Evolutionary conservation across 371 early-diverging fungal species (phyloP).

Genomic region (Rhizoclosmatium hyalinum): DNA sequence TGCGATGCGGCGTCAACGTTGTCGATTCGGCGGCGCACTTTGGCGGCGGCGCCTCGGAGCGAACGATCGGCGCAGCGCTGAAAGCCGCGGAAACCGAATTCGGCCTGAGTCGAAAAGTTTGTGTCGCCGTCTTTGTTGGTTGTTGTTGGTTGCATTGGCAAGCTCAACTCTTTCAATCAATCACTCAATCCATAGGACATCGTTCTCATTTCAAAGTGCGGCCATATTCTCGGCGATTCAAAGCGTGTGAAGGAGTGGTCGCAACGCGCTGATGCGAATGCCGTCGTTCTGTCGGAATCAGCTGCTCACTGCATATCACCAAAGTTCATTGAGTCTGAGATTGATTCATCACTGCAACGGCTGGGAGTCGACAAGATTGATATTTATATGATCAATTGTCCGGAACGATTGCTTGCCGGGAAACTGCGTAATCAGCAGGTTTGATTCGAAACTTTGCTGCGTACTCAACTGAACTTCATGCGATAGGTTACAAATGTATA

Average conservation of each 20-base stretch:
- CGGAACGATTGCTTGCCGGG: slow-evolving; percentile 75
- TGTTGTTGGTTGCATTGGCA: background rate
- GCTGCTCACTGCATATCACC: slow-evolving; percentile 71
- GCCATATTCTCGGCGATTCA: slow-evolving; percentile 54
- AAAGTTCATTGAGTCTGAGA: slow-evolving; percentile 63
- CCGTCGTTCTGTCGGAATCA: slow-evolving; percentile 18
- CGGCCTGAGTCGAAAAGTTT: slow-evolving; percentile 57
- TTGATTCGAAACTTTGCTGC: background rate
- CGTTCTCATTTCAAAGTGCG: slow-evolving; percentile 75
- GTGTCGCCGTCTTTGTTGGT: background rate
- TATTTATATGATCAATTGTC: slow-evolving; percentile 79
- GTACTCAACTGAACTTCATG: background rate
- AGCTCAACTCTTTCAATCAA: background rate
- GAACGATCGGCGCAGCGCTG: slow-evolving; percentile 65
- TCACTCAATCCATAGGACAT: slow-evolving; percentile 34
- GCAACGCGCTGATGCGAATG: slow-evolving; percentile 3
- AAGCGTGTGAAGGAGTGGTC: slow-evolving; percentile 15
- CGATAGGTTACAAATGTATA: slow-evolving; percentile 7
- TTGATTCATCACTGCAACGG: slow-evolving; percentile 66
- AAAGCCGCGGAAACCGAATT: slow-evolving; percentile 47
- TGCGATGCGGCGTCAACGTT: slow-evolving; percentile 71
- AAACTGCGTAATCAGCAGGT: slow-evolving; percentile 50
- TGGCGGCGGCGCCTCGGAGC: slow-evolving; percentile 69
- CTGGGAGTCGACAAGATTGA: slow-evolving; percentile 69
- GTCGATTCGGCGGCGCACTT: slow-evolving; percentile 80